phyloP scores from a whole-genome alignment of 176 grass and related monocot genomes.

The Stipa capillata region DNA sequence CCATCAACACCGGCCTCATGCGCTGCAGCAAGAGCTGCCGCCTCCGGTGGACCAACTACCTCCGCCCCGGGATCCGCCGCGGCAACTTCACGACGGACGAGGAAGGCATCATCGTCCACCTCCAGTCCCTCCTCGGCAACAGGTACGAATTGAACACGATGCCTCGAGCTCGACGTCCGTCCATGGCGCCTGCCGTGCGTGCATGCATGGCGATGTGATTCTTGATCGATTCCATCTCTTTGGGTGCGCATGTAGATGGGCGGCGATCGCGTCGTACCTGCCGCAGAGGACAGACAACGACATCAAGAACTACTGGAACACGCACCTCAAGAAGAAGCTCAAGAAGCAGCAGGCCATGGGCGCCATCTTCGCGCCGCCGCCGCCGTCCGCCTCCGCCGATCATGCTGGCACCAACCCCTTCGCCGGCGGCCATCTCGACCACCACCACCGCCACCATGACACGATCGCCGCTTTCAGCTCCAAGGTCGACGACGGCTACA shows the following conservation, averaged over 20 bases:
- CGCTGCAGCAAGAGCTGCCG: conserved; percentile 87
- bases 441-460: background rate
- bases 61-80: conserved; percentile 60
- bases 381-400: background rate
- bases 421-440: background rate
- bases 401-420: background rate
- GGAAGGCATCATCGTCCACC: conserved; percentile 78
- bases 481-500: too few relatives aligned
- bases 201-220: too few relatives aligned
- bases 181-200: too few relatives aligned
- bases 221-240: background rate
- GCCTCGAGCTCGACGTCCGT: background rate
- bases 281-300: conserved; percentile 86
- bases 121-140: conserved; percentile 81
- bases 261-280: conserved; percentile 78
- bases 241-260: conserved; percentile 39
- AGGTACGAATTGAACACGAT: too few relatives aligned
- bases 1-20: conserved; percentile 76
- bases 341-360: conserved; percentile 43
- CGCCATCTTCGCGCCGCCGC: conserved; percentile 15
- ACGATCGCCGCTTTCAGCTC: background rate
- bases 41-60: conserved; percentile 83
- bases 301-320: conserved; percentile 99
- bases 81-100: conserved; percentile 75
- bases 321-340: conserved; percentile 89